phyloP scores from a whole-genome alignment of 1,284 basidiomycete genomes.

The Trametes hirsuta region DNA sequence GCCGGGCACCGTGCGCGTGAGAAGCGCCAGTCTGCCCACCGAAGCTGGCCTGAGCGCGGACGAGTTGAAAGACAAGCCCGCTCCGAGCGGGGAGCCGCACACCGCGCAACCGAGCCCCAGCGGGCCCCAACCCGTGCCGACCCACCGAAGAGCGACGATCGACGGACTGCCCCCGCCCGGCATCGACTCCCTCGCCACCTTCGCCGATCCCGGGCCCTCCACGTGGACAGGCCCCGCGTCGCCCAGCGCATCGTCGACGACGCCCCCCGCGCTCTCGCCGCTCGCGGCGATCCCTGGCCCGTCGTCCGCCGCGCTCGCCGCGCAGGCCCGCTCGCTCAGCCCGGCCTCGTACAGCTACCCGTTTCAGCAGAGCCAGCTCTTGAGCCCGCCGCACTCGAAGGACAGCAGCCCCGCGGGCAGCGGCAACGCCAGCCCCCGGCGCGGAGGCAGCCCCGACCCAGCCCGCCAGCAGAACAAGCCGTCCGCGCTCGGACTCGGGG shows the following conservation, averaged over 20 bases:
- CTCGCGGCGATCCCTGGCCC: conserved; percentile 21
- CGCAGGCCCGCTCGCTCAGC: conserved; percentile 11
- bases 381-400: conserved; percentile 29
- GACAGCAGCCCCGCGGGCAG: conserved; percentile 21
- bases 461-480: not conserved
- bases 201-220: not conserved
- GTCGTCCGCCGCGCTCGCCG: conserved; percentile 15
- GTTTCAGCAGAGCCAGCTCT: conserved; percentile 21
- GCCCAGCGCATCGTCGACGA: conserved; percentile 12
- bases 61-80: conserved; percentile 14
- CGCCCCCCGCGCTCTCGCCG: conserved; percentile 10
- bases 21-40: conserved; percentile 24
- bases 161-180: not conserved
- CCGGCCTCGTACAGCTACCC: conserved; percentile 16
- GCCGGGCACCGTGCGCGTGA: conserved; percentile 22
- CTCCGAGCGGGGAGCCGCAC: conserved; percentile 10
- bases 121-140: not conserved
- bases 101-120: not conserved
- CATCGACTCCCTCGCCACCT: conserved; percentile 11
- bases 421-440: conserved; percentile 19
- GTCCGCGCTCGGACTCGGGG: conserved; percentile 9
- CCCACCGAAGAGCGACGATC: not conserved
- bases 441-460: conserved; percentile 18
- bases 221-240: conserved; percentile 16
- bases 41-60: conserved; percentile 22